Base-by-base conservation (phyloP, 148 eudicot species). In the Camellia japonica region DNA sequence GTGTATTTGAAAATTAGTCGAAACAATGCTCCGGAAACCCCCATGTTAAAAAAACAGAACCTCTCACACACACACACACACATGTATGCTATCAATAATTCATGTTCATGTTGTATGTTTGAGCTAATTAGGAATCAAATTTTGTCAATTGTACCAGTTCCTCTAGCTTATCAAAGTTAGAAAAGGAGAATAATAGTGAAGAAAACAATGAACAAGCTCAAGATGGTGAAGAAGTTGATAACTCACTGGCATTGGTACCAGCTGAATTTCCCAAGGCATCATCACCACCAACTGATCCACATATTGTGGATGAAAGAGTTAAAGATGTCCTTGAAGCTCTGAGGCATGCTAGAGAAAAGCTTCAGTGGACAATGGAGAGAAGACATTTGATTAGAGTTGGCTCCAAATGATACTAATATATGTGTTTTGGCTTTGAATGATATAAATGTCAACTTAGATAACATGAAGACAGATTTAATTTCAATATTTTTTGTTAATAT, bases 231-330 rank as follows among this genome's bases (percentile, higher is more conserved):
- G 38, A 30, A 30, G 88, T 83, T 19, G 88, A 90, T 73, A 71
- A 89, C 79, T 88, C 94, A 51, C 72, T 89, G 90, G 91, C 97
- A 63, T 42, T 91, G 67, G 91, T 87, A 64, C 81, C 76, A 2
- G 79, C 88, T 18, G 87, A 81, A 49, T 49, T 23, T 19, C 85
- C 87, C 3, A 42, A 71, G 74, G 75, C 85, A 41, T 46, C 85
- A 41, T 46, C 74, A 13, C 78, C 62, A 49, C 67, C 3, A 7
- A 59, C 73, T 4, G 79, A 87, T 66, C 88, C 85, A 56, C 79
- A n/a, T 8, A 85, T 81, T 46, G 69, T 64, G 8, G 81, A 80
- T 78, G 85, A 80, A 4, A 86, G 79, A 14, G 93, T 90, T 46
- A 76, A 81, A 79, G 84, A 93, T 66, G 97, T 87, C 19, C 89